A percentile compares a stretch with the other conserved stretches of the same genome.
Conservation (phyloP, 306 rosid genomes). For the Notholithocarpus densiflorus region DNA sequence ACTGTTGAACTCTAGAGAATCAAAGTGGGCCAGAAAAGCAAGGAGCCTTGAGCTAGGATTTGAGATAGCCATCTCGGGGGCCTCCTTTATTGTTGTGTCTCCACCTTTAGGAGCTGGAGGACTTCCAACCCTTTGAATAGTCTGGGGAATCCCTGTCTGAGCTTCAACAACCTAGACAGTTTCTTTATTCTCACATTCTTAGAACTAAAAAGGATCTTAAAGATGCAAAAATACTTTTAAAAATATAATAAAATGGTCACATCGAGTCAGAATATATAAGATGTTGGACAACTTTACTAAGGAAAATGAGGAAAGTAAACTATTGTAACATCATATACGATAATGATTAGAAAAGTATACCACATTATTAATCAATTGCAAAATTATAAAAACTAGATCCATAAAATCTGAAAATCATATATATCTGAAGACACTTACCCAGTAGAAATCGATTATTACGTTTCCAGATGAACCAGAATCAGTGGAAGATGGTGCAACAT, state of each 20-base stretch:
- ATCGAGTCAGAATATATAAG: not conserved
- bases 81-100: too few relatives aligned
- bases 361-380: not conserved
- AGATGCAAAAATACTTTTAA: not conserved
- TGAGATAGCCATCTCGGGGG: too few relatives aligned
- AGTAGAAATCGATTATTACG: constrained; percentile 84
- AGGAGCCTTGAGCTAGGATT: too few relatives aligned
- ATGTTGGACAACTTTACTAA: not conserved
- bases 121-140: too few relatives aligned
- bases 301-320: not conserved
- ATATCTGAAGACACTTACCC: constrained; percentile 57
- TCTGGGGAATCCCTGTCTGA: too few relatives aligned
- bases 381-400: constrained; percentile 12
- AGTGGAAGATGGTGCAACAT: constrained; percentile 81
- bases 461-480: constrained; percentile 93
- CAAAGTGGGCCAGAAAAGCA: too few relatives aligned
- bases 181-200: not conserved
- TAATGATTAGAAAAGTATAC: not conserved
- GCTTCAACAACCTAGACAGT: too few relatives aligned
- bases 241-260: not conserved
- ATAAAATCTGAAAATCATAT: not conserved
- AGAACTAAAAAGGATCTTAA: not conserved
- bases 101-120: too few relatives aligned
- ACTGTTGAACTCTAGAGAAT: too few relatives aligned
- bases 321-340: not conserved